Percentiles rank a stretch among this genome's conserved stretches.
Evolutionary conservation across 495 filamentous ascomycete species (phyloP).

Genomic region (Penicillium argentinense): DNA sequence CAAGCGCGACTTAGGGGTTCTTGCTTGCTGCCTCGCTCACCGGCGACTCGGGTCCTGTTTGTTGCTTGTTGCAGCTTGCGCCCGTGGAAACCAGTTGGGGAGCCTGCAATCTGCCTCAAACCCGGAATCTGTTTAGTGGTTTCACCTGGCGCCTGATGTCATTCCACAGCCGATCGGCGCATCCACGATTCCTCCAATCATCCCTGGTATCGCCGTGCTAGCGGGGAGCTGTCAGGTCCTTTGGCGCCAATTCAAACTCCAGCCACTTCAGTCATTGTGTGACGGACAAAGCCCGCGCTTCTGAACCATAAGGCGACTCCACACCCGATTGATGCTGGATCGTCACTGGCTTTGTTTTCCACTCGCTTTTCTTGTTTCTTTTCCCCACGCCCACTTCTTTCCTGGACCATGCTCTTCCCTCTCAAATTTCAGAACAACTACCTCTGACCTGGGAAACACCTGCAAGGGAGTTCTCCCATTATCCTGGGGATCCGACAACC

Average conservation of each 20-base stretch:
- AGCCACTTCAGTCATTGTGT: conserved; percentile 30
- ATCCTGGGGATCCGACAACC: too few relatives aligned
- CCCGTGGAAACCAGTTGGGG: too few relatives aligned
- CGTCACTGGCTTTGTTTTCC: conserved; percentile 16
- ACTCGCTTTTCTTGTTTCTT: conserved; percentile 10
- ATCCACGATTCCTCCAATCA: conserved; percentile 28
- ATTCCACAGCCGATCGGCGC: conserved; percentile 32
- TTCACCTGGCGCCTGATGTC: conserved; percentile 49
- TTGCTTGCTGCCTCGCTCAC: not conserved
- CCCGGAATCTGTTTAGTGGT: conserved; percentile 24
- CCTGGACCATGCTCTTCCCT: not conserved
- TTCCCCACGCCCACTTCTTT: not conserved
- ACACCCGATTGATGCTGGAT: not conserved
- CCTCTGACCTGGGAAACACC: not conserved
- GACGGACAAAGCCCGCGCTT: conserved; percentile 4
- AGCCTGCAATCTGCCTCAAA: conserved; percentile 16
- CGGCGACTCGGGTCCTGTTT: too few relatives aligned
- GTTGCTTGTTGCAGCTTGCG: too few relatives aligned
- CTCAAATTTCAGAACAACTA: not conserved
- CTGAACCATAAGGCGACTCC: conserved; percentile 8
- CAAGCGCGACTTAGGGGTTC: too few relatives aligned
- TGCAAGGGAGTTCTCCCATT: conserved; percentile 3
- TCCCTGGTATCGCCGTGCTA: conserved; percentile 7
- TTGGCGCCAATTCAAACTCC: conserved; percentile 19
- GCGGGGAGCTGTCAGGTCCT: conserved; percentile 7